Evolutionary conservation across 331 rosid species (phyloP).

Genomic region (Prunus yedoensis): DNA sequence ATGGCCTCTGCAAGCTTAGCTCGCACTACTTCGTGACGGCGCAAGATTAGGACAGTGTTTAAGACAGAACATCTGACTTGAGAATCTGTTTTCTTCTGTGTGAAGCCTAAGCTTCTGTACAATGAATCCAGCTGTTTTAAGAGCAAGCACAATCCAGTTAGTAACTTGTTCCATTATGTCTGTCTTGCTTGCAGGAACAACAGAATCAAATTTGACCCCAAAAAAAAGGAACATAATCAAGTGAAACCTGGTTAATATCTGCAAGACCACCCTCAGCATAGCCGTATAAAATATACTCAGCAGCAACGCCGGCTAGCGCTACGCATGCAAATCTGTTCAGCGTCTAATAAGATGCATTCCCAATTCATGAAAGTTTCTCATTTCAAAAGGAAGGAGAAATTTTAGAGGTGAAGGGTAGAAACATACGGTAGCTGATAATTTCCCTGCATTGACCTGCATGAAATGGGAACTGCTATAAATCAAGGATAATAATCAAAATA

Average conservation of each 20-base stretch:
- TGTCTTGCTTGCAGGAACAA: not conserved
- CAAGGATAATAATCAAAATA: slow-evolving; percentile 9
- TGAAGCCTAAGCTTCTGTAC: slow-evolving; percentile 70
- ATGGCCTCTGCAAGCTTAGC: slow-evolving; percentile 76
- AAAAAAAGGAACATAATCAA: not conserved
- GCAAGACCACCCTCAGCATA: slow-evolving; percentile 89
- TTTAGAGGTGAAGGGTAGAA: slow-evolving; percentile 19
- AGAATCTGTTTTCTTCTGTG: slow-evolving; percentile 92
- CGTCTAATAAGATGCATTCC: slow-evolving; percentile 49
- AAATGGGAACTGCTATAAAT: slow-evolving; percentile 25
- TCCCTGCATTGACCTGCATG: slow-evolving; percentile 72
- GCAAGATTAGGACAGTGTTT: slow-evolving; percentile 62
- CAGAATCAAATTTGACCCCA: not conserved
- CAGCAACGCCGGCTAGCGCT: slow-evolving; percentile 88
- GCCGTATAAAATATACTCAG: slow-evolving; percentile 85
- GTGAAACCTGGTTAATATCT: slow-evolving; percentile 81
- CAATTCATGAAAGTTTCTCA: slow-evolving; percentile 18
- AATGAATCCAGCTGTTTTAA: slow-evolving; percentile 59
- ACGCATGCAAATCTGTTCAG: slow-evolving; percentile 86
- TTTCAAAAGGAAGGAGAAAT: slow-evolving; percentile 22
- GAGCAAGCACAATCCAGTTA: slow-evolving; percentile 20
- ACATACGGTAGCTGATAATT: slow-evolving; percentile 76
- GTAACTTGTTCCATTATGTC: slow-evolving; percentile 5
- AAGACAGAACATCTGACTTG: slow-evolving; percentile 93
- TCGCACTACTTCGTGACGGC: slow-evolving; percentile 73